Base-by-base conservation (phyloP, 116 monocot genomes). In the Papilionanthe hybrid region DNA sequence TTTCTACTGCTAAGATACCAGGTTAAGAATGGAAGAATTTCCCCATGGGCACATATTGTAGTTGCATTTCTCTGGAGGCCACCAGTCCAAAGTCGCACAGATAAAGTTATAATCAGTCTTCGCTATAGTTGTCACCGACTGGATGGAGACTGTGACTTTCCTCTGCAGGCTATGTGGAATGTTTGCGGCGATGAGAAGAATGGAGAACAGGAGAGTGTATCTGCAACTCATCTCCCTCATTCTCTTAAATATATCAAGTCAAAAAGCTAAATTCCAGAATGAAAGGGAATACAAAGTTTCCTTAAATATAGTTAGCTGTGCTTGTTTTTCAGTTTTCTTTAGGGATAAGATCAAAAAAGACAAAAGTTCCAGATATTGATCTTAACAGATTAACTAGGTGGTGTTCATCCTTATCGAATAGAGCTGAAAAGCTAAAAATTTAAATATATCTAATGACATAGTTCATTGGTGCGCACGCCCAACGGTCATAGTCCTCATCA, bases 51-150 rank as follows among this genome's bases (percentile, higher is more conserved):
- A 90, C 60, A 69, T 49, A 19, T 76, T 82, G 50, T 90, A 90
- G 80, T 90, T 78, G 67, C 90, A 90, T 80, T 90, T 90, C 22
- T 90, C 85, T 9, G 71, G 76, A 0, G 90, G 90, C 90, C 90
- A 90, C 87, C 87, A 90, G 68, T 90, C 90, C 17, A 90, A 1
- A 13, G 90, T 90, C 4, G 82, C 84, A 25, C 87, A 90, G 23
- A 90, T 75, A 18, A 90, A 87, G 63, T 81, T 67, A 1, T 82
- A 82, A n/a, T 86, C 87, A 5, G 90, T 87, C 7, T 65, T 67
- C 0, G 82, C 83, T 15, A 86, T 78, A 20, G 81, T 41, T n/a
- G 81, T 75, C 41, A 81, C 68, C 29, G 75, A 80, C 23, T 72
- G 60, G 0, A 89, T 75, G 7, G 56, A 72, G 3, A 83, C 81